Evolutionary conservation across 2,329 filamentous ascomycete species (phyloP).

Genomic region (Metarhizium album): DNA sequence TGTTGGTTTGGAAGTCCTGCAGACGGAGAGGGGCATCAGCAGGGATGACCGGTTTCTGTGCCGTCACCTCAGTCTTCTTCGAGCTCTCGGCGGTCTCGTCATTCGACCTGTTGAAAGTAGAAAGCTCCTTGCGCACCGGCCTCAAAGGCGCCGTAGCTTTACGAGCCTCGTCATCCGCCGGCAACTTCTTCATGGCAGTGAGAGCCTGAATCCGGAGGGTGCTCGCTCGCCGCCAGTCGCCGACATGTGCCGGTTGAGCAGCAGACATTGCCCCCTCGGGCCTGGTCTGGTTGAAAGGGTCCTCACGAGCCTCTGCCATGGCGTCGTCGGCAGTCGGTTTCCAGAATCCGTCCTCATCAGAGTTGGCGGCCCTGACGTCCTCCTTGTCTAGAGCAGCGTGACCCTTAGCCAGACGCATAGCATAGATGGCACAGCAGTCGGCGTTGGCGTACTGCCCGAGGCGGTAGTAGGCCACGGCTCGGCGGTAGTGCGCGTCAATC

Average conservation of each 20-base stretch:
- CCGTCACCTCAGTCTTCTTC: neutral
- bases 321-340: conserved; percentile 23
- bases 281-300: conserved; percentile 17
- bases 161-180: conserved; percentile 32
- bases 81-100: neutral
- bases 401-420: conserved; percentile 28
- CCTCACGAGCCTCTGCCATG: neutral
- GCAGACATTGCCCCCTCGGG: conserved; percentile 12
- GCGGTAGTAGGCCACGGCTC: conserved; percentile 62
- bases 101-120: conserved; percentile 8
- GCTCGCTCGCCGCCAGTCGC: conserved; percentile 29
- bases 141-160: conserved; percentile 29
- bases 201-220: conserved; percentile 39
- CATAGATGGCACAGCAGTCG: conserved; percentile 55
- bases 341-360: conserved; percentile 39
- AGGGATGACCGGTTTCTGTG: conserved; percentile 11
- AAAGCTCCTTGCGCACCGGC: conserved; percentile 22
- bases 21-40: conserved; percentile 16
- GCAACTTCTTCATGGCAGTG: conserved; percentile 30
- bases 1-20: conserved; percentile 26
- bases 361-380: conserved; percentile 18
- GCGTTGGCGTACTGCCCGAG: conserved; percentile 66
- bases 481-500: conserved; percentile 69
- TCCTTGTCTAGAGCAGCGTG: conserved; percentile 19
- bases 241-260: neutral